Evolutionary conservation across 306 rosid genomes (phyloP).

Genomic region (Fragaria ananassa): DNA sequence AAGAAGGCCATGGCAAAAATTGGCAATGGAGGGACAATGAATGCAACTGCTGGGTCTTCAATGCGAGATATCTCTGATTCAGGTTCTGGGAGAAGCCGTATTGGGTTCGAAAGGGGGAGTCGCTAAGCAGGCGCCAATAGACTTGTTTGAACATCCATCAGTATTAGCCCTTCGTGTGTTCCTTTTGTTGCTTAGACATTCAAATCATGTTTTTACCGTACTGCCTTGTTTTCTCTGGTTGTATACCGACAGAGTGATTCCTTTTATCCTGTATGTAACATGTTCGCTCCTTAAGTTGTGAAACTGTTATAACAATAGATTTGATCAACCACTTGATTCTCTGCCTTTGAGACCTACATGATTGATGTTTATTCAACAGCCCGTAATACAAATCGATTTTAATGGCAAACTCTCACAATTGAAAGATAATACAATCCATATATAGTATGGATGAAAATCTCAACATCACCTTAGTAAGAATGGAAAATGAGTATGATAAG

Average conservation of each 20-base stretch:
- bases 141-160: background rate
- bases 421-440: background rate
- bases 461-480: background rate
- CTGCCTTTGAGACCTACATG: background rate
- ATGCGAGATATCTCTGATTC: conserved; percentile 70
- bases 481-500: background rate
- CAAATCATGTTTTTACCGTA: background rate
- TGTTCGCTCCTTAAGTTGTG: background rate
- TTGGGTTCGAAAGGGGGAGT: conserved; percentile 74
- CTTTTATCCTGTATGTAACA: background rate
- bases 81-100: conserved; percentile 73
- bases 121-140: conserved; percentile 32
- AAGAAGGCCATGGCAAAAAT: conserved; percentile 76
- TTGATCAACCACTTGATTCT: background rate
- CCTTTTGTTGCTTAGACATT: background rate
- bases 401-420: background rate
- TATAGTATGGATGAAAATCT: background rate
- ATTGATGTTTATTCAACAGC: background rate
- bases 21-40: conserved; percentile 79
- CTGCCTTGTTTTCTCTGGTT: background rate
- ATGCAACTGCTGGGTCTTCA: conserved; percentile 85
- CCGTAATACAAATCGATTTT: too few species aligned
- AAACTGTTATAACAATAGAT: background rate
- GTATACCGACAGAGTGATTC: background rate
- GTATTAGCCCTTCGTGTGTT: background rate